Conservation (phyloP, 208 protist genomes). For the Crithidia expoeki region DNA sequence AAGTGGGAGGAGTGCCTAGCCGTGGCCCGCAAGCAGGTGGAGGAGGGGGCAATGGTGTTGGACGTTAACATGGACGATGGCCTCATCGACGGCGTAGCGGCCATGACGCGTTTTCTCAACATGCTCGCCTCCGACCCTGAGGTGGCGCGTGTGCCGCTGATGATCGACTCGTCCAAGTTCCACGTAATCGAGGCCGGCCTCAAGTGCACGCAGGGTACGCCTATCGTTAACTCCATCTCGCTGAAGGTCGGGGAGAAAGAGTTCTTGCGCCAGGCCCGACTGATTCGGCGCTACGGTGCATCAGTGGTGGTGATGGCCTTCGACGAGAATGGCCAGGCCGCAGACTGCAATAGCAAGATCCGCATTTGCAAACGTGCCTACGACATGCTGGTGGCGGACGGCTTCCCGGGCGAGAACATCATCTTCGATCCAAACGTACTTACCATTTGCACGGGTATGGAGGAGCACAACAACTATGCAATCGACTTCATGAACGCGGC, state of each 20-base stretch:
- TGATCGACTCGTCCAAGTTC: slow-evolving; percentile 98
- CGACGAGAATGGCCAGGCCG: slow-evolving; percentile 96
- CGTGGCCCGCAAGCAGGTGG: slow-evolving; percentile 84
- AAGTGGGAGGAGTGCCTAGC: slow-evolving; percentile 87
- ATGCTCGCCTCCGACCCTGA: slow-evolving; percentile 95
- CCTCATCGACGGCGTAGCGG: slow-evolving; percentile 91
- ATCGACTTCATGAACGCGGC: slow-evolving; percentile 95
- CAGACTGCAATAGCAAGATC: slow-evolving; percentile 81
- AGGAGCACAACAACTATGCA: slow-evolving; percentile 97
- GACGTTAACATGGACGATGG: slow-evolving; percentile 98
- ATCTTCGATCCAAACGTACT: slow-evolving; percentile 99
- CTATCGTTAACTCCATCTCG: slow-evolving; percentile 97
- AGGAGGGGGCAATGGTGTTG: slow-evolving; percentile 96
- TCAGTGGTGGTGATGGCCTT: slow-evolving; percentile 95
- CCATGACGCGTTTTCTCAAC: slow-evolving; percentile 94
- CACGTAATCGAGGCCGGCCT: slow-evolving; percentile 93
- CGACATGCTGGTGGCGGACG: slow-evolving; percentile 80
- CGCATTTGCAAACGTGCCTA: slow-evolving; percentile 96
- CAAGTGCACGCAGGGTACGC: slow-evolving; percentile 95
- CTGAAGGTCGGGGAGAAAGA: slow-evolving; percentile 96
- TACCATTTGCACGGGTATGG: slow-evolving; percentile 96
- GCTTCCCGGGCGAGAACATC: slow-evolving; percentile 94
- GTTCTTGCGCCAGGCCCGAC: slow-evolving; percentile 92
- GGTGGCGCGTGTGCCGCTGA: slow-evolving; percentile 92
- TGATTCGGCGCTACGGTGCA: slow-evolving; percentile 93